Evolutionary conservation across 768 basidiomycete genomes (phyloP), one percentile per base, ranked within the genome.

Genomic region (Thelephora aurantiotincta): DNA sequence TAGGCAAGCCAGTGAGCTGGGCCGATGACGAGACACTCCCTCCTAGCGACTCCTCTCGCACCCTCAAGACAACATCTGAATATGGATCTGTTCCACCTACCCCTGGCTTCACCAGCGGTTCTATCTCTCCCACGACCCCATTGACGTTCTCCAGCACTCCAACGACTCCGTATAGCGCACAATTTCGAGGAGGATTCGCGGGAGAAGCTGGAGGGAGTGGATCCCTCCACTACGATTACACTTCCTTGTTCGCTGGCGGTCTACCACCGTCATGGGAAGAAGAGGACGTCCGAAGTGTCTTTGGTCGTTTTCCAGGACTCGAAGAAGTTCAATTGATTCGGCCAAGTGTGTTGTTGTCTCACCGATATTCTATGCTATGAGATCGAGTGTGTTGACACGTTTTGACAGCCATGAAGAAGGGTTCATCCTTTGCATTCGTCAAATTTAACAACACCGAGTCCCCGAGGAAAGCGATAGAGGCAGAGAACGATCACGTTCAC

Each of bases 341-440:
- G 35, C 85, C 82, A 47, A 53, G 85, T 85, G 55, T 55, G 75
- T 58, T 48, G 22, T 18, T 5, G 20, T 46, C n/a, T 26, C 35
- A 50, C n/a, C 5, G 7, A 7, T n/a, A 1, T 3, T 38, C 19
- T 46, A 20, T 48, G n/a, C 33, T 35, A 13, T 42, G 30, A 35
- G 18, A 36, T 42, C 42, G 6, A 33, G n/a, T 34, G 33, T 11
- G 38, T 47, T 43, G n/a, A 3, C 16, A 20, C 4, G n/a, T 12
- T 35, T 34, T 50, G 41, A 37, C 48, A 87, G 83, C 65, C 33
- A 77, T 74, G 52, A 75, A 75, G 38, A 41, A 41, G 41, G 72
- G 69, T 52, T 70, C 77, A n/a, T 83, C 77, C 2, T 89, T 86
- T 57, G 86, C 86, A 1, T 87, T 89, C 55, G 74, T 89, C 49